Base-by-base conservation (phyloP, 2,329 filamentous ascomycete genomes). In the Bipolaris bicolor region DNA sequence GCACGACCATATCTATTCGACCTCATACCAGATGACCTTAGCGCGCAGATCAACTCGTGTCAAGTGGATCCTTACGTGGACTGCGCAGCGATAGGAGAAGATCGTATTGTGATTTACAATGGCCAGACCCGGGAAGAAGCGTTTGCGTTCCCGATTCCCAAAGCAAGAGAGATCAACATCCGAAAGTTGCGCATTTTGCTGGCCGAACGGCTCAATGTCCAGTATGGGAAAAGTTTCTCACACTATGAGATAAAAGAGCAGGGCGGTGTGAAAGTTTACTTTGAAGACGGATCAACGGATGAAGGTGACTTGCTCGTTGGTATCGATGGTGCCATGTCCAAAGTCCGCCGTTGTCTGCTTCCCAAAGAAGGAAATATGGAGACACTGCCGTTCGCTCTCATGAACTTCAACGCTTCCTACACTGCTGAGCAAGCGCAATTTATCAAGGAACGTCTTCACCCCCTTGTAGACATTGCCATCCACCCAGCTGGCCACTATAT, bases 101-200 rank as follows among this genome's bases (percentile, higher is more conserved):
- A 77, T 33, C 64, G 59, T 9, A 64, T 77, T 3, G 58, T 67
- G 1, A 66, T 78, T 0, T 69, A 76, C 36, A 74, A 77, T 49
- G 75, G 75, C 7, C 55, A 63, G 22, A 77, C 72, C 3, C 62
- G 72, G 7, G 69, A 77, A 51, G 67, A 71, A 44, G 68, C 72
- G 3, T 71, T 76, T 29, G 69, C 74, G 3, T 70, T 76, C 22
- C 70, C 75, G 2, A 65, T 77, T 10, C 72, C 73, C 2, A 70
- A 75, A 29, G 70, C 69, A 9, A 54, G 65, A 37, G 70, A 72
- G 48, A 72, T 72, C 57, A 72, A 72, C 41, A 72, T 72, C 6
- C 69, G 75, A 13, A 76, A 77, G 49, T 63, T 81, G 31, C 75
- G 79, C 4, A 59, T 67, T 5, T 57, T 79, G 5, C 62, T 77